Evolutionary conservation across 2,329 filamentous ascomycete genomes (phyloP), one percentile per base, ranked within the genome.

Genomic region (Sclerotinia glacialis): DNA sequence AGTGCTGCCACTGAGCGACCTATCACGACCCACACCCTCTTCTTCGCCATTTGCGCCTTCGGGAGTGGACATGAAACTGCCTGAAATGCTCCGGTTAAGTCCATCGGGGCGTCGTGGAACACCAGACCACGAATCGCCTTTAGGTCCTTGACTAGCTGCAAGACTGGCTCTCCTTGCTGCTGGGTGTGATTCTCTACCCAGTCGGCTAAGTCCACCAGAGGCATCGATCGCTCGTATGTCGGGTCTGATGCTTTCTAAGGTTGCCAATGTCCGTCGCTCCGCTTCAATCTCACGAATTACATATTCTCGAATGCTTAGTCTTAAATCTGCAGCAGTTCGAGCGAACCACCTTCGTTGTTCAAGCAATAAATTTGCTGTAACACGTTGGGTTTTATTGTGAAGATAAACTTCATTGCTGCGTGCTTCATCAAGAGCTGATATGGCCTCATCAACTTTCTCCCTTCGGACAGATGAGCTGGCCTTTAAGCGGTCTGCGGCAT

Each of bases 361-460:
- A 67, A 90, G 85, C 1, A 97, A 84, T 2, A 99, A 85, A 77
- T 97, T 97, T 56, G 89, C 83, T 0, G 95, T 98, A 12, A 99
- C 94, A 58, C 92, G 87, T 69, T 92, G 88, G 0, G 93, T 96
- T 80, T 97, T 97, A 73, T 91, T 87, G 68, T 87, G 86, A 31
- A 99, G 85, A 74, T 93, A 91, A 18, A 87, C 82, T 79, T 99
- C 95, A 72, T 91, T 87, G 70, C 85, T 88, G 65, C 90, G 85
- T 5, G 95, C 95, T 75, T 98, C 95, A 70, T 97, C 93, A 5
- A 98, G 84, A 5, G 92, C 86, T 23, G 88, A 85, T 74, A 99
- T 96, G n/a, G 95, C 95, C 79, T 99, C 95, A 77, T 99, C 95
- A 37, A 98, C 95, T 80, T 98, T 99, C 76, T 99, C 95, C 46